These are phyloP conservation scores for Trametes sp. DNA, from an alignment of 1,284 basidiomycete species.

Conservation along the genomic window DNA sequence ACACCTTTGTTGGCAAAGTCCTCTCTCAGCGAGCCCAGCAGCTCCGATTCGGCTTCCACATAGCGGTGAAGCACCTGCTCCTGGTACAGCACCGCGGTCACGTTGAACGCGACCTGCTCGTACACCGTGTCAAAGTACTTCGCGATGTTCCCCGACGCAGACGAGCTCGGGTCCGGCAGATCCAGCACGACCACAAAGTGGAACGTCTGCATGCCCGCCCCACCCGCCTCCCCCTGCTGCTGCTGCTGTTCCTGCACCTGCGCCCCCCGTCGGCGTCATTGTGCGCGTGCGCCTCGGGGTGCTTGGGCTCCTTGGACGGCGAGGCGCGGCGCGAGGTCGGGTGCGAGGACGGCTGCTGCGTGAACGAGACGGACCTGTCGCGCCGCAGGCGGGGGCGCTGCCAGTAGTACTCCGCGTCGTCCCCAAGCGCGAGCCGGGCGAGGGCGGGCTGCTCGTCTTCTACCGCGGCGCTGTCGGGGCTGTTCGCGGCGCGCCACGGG, in stretches of 20 bases:
- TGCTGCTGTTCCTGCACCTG: background rate
- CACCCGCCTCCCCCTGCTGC: conserved; percentile 33
- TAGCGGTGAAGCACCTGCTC: conserved; percentile 87
- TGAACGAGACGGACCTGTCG: conserved; percentile 41
- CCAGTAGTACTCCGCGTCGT: conserved; percentile 42
- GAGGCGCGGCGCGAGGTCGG: conserved; percentile 42
- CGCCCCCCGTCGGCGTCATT: no score
- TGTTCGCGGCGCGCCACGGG: conserved; percentile 71
- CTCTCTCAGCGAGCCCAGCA: conserved; percentile 74
- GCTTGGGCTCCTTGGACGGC: conserved; percentile 38
- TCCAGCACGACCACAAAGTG: conserved; percentile 91
- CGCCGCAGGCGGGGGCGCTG: conserved; percentile 39
- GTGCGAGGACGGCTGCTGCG: conserved; percentile 36
- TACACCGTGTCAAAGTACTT: conserved; percentile 88
- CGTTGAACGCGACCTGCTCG: conserved; percentile 85
- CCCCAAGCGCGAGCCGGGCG: conserved; percentile 21
- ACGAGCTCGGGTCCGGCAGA: conserved; percentile 87
- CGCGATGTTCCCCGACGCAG: conserved; percentile 74
- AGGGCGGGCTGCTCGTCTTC: conserved; percentile 26
- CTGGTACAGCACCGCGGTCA: conserved; percentile 89
- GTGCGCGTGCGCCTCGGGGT: no score
- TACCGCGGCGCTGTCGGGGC: conserved; percentile 33
- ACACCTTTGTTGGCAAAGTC: conserved; percentile 67
- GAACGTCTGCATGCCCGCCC: conserved; percentile 79
- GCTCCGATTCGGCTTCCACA: conserved; percentile 80